phyloP scores from a whole-genome alignment of 2,329 filamentous ascomycete species.

The Phialophora tarda region DNA sequence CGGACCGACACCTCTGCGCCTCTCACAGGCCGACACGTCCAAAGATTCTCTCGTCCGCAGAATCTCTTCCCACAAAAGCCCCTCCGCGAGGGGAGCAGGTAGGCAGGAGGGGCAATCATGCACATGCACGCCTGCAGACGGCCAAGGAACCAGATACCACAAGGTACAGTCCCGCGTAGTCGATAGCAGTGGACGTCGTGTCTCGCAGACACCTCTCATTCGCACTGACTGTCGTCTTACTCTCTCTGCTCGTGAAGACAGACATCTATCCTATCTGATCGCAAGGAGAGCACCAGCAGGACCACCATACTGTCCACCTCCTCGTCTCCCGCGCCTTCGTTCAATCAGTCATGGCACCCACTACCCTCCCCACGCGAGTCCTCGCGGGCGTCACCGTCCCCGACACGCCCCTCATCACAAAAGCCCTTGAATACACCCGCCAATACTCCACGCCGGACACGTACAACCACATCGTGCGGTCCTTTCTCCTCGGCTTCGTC shows the following conservation, averaged over 20 bases:
- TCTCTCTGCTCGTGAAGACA: background rate
- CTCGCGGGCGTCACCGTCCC: constrained; percentile 38
- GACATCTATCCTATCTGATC: background rate
- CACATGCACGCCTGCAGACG: background rate
- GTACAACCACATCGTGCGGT: constrained; percentile 44
- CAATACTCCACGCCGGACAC: constrained; percentile 34
- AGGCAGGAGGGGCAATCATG: background rate
- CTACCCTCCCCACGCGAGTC: constrained; percentile 29
- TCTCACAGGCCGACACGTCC: constrained; percentile 15
- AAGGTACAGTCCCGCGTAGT: too few relatives aligned
- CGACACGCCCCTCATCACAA: constrained; percentile 38
- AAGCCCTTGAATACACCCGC: constrained; percentile 35
- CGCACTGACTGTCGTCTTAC: too few relatives aligned
- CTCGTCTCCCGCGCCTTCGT: background rate
- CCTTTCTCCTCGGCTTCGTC: constrained; percentile 47
- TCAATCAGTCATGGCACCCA: constrained; percentile 10
- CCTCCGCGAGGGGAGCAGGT: background rate
- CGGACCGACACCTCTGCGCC: constrained; percentile 2
- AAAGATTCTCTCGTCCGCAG: background rate
- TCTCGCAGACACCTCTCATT: too few relatives aligned
- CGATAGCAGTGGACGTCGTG: too few relatives aligned
- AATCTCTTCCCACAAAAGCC: background rate
- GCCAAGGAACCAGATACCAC: too few relatives aligned
- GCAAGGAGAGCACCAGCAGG: background rate
- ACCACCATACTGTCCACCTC: background rate